These are phyloP conservation scores for Umbelopsis isabellina DNA, from an alignment of 192 early-diverging fungal species.

Conservation along the genomic window DNA sequence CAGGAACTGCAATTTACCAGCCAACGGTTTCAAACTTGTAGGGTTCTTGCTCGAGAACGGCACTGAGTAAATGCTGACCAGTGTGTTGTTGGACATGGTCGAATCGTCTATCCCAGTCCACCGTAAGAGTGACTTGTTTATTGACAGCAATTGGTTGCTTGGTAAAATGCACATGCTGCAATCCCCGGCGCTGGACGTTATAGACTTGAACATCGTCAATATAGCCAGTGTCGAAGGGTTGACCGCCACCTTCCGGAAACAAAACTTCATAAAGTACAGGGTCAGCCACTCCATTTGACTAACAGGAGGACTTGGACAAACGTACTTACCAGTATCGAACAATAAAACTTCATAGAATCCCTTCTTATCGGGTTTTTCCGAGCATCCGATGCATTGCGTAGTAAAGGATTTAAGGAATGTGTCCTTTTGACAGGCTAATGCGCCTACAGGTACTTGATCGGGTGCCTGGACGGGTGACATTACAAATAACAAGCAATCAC, in stretches of 20 bases:
- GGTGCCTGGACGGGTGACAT: conserved; percentile 15
- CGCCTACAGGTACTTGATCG: conserved; percentile 57
- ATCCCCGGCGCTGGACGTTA: conserved; percentile 60
- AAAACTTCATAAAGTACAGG: conserved; percentile 49
- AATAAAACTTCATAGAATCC: conserved; percentile 66
- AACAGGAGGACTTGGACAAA: background rate
- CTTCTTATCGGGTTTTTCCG: conserved; percentile 51
- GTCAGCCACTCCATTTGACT: background rate
- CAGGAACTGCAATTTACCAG: conserved; percentile 49
- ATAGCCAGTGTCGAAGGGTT: conserved; percentile 65
- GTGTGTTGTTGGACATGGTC: conserved; percentile 81
- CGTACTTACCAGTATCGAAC: conserved; percentile 54
- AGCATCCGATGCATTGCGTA: conserved; percentile 57
- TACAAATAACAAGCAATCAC: background rate
- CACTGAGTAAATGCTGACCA: conserved; percentile 76
- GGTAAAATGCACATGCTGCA: conserved; percentile 64
- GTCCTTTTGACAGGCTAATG: conserved; percentile 62
- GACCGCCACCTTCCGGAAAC: conserved; percentile 83
- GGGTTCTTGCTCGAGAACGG: conserved; percentile 61
- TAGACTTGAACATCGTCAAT: conserved; percentile 57
- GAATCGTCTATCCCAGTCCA: conserved; percentile 69
- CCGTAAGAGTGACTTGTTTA: conserved; percentile 47
- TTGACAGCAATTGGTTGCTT: conserved; percentile 51
- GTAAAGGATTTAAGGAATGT: conserved; percentile 49
- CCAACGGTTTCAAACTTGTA: conserved; percentile 65